Percentiles rank a stretch among this genome's conserved stretches.
Conservation (phyloP, 2,329 filamentous ascomycete species). For the Colletotrichum spaethianum region DNA sequence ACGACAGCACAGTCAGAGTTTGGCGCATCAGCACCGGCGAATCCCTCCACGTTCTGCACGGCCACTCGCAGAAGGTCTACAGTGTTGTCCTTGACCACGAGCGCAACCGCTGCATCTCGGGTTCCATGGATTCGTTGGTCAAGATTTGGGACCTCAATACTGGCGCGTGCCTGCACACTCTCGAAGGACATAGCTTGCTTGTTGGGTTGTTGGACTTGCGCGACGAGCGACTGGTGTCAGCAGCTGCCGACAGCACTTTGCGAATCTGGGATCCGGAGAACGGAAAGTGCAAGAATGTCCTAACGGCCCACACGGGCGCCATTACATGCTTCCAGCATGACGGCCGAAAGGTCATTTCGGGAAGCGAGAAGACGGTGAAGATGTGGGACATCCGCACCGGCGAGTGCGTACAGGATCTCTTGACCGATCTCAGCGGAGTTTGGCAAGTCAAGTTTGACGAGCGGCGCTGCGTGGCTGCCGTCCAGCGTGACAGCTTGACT, state of each 20-base stretch:
- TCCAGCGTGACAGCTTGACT: conserved; percentile 91
- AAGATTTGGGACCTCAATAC: conserved; percentile 97
- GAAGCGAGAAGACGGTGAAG: conserved; percentile 95
- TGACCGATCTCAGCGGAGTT: conserved; percentile 95
- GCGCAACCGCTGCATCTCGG: conserved; percentile 95
- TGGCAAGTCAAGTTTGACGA: conserved; percentile 99
- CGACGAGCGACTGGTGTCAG: conserved; percentile 91
- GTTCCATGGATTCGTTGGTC: conserved; percentile 97
- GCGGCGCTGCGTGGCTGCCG: conserved; percentile 93
- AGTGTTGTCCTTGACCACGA: conserved; percentile 94
- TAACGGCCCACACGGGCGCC: conserved; percentile 94
- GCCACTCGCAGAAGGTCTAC: conserved; percentile 95
- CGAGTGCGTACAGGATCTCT: conserved; percentile 90
- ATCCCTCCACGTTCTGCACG: conserved; percentile 84
- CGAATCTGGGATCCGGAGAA: conserved; percentile 97
- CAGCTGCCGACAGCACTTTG: conserved; percentile 94
- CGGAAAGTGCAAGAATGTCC: conserved; percentile 88
- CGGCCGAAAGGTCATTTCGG: conserved; percentile 94
- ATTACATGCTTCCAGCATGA: conserved; percentile 99
- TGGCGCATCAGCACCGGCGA: conserved; percentile 99
- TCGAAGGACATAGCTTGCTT: conserved; percentile 93
- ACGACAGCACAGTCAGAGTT: conserved; percentile 94
- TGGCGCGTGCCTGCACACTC: conserved; percentile 86
- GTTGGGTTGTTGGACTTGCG: conserved; percentile 93
- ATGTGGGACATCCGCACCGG: conserved; percentile 98